These are phyloP conservation scores for Aspergillus sp. DNA, from an alignment of 2,329 filamentous ascomycete genomes.

Conservation along the genomic window DNA sequence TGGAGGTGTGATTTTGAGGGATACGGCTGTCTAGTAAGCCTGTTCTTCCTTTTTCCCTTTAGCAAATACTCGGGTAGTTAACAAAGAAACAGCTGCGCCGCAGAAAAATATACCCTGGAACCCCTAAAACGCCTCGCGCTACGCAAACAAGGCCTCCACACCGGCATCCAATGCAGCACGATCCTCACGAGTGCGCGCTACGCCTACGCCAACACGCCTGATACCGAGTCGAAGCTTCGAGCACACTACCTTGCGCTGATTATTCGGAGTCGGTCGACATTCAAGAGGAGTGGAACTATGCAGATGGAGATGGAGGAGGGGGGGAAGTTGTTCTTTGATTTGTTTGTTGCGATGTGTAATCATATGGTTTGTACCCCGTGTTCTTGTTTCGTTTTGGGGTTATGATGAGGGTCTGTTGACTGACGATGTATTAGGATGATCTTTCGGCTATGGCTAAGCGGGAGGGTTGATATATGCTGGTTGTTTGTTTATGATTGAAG, in stretches of 20 bases:
- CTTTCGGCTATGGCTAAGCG: constrained; percentile 1
- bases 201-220: constrained; percentile 81
- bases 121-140: constrained; percentile 79
- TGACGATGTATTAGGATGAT: constrained; percentile 15
- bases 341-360: constrained; percentile 89
- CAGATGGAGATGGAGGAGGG: constrained; percentile 89
- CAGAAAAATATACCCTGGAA: constrained; percentile 73
- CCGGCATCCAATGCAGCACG: constrained; percentile 74
- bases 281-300: constrained; percentile 92
- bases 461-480: not conserved
- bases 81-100: constrained; percentile 55
- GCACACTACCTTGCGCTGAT: constrained; percentile 90
- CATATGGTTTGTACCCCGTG: constrained; percentile 62
- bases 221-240: constrained; percentile 81
- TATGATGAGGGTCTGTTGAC: constrained; percentile 6
- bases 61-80: not conserved
- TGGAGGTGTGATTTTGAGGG: constrained; percentile 68
- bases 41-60: not conserved
- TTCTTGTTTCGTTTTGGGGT: not conserved
- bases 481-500: not conserved
- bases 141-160: constrained; percentile 82
- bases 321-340: constrained; percentile 82
- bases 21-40: constrained; percentile 73
- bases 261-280: constrained; percentile 77
- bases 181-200: constrained; percentile 83